Evolutionary conservation across 768 basidiomycete genomes (phyloP).

Genomic region (Boletus sp.): DNA sequence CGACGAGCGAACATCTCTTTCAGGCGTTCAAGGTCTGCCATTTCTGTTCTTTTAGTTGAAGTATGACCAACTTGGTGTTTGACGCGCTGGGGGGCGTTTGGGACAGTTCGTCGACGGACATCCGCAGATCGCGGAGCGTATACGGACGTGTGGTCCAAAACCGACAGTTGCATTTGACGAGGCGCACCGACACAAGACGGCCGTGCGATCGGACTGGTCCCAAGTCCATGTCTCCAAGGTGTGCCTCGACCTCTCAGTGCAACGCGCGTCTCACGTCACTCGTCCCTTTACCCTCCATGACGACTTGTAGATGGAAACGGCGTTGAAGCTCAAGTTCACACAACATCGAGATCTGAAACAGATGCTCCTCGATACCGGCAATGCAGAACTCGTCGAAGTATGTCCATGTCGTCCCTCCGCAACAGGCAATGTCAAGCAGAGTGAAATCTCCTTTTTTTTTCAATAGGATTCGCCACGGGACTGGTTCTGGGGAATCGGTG

Average conservation of each 20-base stretch:
- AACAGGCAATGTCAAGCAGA: neutral
- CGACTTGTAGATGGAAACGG: slow-evolving; percentile 55
- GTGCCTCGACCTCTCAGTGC: neutral
- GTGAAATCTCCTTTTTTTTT: neutral
- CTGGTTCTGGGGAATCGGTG: slow-evolving; percentile 73
- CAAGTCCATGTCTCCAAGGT: slow-evolving; percentile 64
- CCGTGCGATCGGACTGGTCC: slow-evolving; percentile 63
- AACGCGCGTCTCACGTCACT: neutral
- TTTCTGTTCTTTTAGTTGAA: no score
- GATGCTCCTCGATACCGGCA: slow-evolving; percentile 62
- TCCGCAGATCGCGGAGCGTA: slow-evolving; percentile 65
- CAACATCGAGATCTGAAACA: slow-evolving; percentile 58
- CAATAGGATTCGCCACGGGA: slow-evolving; percentile 69
- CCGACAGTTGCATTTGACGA: slow-evolving; percentile 65
- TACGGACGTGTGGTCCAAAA: slow-evolving; percentile 57
- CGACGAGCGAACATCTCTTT: slow-evolving; percentile 75
- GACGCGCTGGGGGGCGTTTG: neutral
- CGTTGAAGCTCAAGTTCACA: slow-evolving; percentile 63
- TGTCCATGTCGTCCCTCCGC: slow-evolving; percentile 2
- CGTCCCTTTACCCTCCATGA: neutral
- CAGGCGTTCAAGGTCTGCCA: slow-evolving; percentile 79
- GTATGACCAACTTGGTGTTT: neutral
- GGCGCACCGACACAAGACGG: slow-evolving; percentile 62
- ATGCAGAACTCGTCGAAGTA: slow-evolving; percentile 68
- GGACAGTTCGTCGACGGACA: slow-evolving; percentile 55